phyloP scores from a whole-genome alignment of 208 protist species.

The Balamuthia mandrillaris region DNA sequence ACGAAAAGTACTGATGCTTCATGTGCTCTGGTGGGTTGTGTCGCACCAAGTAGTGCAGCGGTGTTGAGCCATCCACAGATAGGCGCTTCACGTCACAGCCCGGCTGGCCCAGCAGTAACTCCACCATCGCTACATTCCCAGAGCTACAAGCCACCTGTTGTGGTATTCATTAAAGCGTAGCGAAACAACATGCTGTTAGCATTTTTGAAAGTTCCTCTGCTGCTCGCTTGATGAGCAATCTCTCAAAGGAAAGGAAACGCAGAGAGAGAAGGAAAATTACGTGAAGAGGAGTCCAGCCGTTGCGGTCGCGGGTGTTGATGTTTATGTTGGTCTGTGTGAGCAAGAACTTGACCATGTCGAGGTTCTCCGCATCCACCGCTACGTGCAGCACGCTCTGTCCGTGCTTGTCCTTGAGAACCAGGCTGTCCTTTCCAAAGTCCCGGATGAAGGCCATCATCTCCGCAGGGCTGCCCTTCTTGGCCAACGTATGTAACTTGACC shows the following conservation, averaged over 20 bases:
- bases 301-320: neutral
- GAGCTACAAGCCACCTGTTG: neutral
- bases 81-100: neutral
- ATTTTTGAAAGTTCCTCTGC: too few relatives aligned
- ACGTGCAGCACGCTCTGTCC: neutral
- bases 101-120: neutral
- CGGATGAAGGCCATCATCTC: too few relatives aligned
- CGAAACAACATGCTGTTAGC: neutral
- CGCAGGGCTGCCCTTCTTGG: too few relatives aligned
- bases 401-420: too few relatives aligned
- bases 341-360: neutral
- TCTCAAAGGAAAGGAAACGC: too few relatives aligned
- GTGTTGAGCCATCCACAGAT: neutral
- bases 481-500: too few relatives aligned
- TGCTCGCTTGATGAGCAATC: too few relatives aligned
- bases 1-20: neutral
- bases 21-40: neutral
- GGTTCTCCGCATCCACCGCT: neutral
- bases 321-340: neutral
- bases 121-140: neutral
- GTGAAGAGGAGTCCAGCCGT: slow-evolving; percentile 5
- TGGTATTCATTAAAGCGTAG: neutral
- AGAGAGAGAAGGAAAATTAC: too few relatives aligned
- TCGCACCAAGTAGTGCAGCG: neutral
- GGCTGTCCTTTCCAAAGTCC: too few relatives aligned